Evolutionary conservation across 2,329 filamentous ascomycete species (phyloP).

Genomic region (Xylariaceae sp.): DNA sequence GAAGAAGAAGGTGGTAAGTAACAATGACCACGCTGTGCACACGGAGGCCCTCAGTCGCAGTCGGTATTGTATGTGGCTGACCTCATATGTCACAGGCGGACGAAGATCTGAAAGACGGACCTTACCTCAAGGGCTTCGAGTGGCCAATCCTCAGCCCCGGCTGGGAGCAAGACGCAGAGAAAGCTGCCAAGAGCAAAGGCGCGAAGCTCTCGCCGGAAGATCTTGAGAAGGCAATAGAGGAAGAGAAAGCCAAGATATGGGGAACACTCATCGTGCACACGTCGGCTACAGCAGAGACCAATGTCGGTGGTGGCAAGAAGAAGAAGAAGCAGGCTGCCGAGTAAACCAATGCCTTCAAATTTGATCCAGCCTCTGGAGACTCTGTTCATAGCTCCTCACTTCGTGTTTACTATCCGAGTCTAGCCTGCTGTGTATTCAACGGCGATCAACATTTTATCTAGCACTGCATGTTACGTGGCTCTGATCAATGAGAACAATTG

Average conservation of each 20-base stretch:
- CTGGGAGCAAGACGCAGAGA: neutral
- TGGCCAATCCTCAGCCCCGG: slow-evolving; percentile 52
- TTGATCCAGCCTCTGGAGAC: no score
- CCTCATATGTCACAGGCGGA: slow-evolving; percentile 62
- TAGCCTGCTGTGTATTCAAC: no score
- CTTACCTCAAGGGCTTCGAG: slow-evolving; percentile 91
- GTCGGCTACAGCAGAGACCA: slow-evolving; percentile 64
- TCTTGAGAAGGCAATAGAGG: slow-evolving; percentile 18
- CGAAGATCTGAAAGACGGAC: slow-evolving; percentile 76
- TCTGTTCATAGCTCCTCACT: no score
- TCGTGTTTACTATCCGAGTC: no score
- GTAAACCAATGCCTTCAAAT: slow-evolving; percentile 23
- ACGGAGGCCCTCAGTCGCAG: neutral
- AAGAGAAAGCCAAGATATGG: slow-evolving; percentile 81
- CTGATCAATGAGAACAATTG: no score
- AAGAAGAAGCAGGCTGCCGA: slow-evolving; percentile 64
- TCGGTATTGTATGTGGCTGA: neutral
- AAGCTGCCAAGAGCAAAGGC: slow-evolving; percentile 12
- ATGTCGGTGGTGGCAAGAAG: slow-evolving; percentile 56
- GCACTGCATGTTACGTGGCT: no score
- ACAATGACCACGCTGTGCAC: neutral
- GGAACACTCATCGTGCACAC: slow-evolving; percentile 85
- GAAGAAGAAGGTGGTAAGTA: slow-evolving; percentile 88
- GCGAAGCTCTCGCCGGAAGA: slow-evolving; percentile 14
- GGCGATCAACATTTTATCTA: no score